A percentile compares a stretch with the other conserved stretches of the same genome.
Conservation (phyloP, 169 alveolate species). For the Plasmodium gaboni region DNA sequence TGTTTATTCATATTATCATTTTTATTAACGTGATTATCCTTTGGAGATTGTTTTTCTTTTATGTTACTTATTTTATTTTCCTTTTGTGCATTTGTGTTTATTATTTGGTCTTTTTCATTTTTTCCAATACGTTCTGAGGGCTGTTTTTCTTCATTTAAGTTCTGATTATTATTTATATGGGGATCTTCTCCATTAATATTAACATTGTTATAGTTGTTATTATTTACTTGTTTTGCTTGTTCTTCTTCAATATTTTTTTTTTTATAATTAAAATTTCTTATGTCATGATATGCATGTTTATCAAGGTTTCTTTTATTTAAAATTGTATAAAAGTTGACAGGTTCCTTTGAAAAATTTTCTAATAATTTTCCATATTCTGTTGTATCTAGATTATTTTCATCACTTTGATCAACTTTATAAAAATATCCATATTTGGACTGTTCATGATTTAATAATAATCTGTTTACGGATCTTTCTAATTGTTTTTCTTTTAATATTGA, state of each 20-base stretch:
- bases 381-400: constrained; percentile 60
- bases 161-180: too few relatives aligned
- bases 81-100: not conserved
- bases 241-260: constrained; percentile 15
- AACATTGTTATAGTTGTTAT: too few relatives aligned
- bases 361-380: constrained; percentile 69
- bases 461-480: constrained; percentile 65
- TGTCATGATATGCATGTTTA: constrained; percentile 70
- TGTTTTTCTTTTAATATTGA: constrained; percentile 69
- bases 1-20: not conserved
- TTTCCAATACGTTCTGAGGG: too few relatives aligned
- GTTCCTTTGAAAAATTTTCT: constrained; percentile 69
- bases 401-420: constrained; percentile 56
- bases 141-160: too few relatives aligned
- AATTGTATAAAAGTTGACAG: constrained; percentile 54
- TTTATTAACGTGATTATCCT: not conserved
- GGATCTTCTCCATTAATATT: too few relatives aligned
- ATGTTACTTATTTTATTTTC: not conserved
- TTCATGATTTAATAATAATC: constrained; percentile 59
- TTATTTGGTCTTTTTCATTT: not conserved
- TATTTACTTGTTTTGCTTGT: too few relatives aligned
- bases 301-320: constrained; percentile 63
- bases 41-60: not conserved
- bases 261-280: constrained; percentile 67
- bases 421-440: constrained; percentile 70